These are phyloP conservation scores for Lanzia echinophila DNA, from an alignment of 2,329 filamentous ascomycete genomes.

Conservation along the genomic window DNA sequence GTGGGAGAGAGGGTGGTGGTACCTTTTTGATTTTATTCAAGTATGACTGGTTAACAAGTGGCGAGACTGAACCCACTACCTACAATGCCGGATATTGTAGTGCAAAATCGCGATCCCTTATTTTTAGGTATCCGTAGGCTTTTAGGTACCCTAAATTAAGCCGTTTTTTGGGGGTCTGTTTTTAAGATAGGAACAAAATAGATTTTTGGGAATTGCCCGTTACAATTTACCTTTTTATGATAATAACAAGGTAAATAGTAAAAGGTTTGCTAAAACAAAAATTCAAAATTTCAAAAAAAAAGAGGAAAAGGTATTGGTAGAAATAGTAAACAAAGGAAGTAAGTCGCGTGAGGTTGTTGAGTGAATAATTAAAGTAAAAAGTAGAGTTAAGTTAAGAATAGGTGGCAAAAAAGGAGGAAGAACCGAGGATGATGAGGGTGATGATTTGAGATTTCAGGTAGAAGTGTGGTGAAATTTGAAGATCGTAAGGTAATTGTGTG, in stretches of 20 bases:
- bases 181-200: no score
- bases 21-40: constrained; percentile 2
- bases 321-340: neutral
- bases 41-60: constrained; percentile 7
- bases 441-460: neutral
- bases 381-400: neutral
- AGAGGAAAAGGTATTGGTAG: neutral
- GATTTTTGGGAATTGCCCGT: no score
- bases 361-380: neutral
- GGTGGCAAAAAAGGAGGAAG: neutral
- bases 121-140: neutral
- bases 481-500: neutral
- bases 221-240: no score
- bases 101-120: neutral
- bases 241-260: no score
- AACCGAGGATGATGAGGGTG: neutral
- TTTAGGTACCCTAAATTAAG: no score
- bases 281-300: neutral
- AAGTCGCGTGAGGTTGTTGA: neutral
- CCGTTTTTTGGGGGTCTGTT: no score
- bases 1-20: neutral
- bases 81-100: neutral
- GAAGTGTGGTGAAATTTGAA: neutral
- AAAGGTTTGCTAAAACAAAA: neutral
- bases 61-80: constrained; percentile 3